Evolutionary conservation across 495 filamentous ascomycete genomes (phyloP), one percentile per base, ranked within the genome.

Genomic region (Trypethelium eluteriae): DNA sequence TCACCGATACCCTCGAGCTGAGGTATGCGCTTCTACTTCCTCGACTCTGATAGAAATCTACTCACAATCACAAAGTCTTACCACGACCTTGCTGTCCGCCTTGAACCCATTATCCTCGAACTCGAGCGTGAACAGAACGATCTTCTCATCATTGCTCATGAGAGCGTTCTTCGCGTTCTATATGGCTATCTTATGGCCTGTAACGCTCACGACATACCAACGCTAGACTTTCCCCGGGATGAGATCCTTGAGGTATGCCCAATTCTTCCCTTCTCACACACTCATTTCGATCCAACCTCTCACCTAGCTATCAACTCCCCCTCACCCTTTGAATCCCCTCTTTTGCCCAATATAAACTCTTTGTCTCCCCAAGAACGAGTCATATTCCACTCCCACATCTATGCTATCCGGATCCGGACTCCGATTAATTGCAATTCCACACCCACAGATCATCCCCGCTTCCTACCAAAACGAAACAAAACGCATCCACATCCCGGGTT

Each of bases 171-270:
- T 59, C 89, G 95, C 62, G 95, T 99, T 50, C 81, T 99, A 35
- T 99, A 98, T 73, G 93, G 93, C 12, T 99, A 99, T 74, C 83
- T 98, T 44, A 98, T 98, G 95, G 95, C 96, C 66, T 98, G 95
- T 78, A 92, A 91, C 76, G 93, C 95, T n/a, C 87, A 86, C 69
- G 92, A 96, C 71, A 99, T 99, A 68, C 95, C 95, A 18, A 89
- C 86, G 71, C 84, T 99, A 66, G 89, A 91, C 67, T 99, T 99
- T 73, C 93, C 94, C 11, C 88, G 95, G 10, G 88, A 99, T 75
- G 92, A 98, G 74, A 96, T 99, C 70, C 92, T 99, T 72, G 95
- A 98, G 83, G 87, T 87, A 74, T 66, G 76, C 72, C 46, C 46
- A 47, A 64, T 56, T 41, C 67, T 38, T 46, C 3, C 36, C 18